These are phyloP conservation scores for Lodderomyces pseudojiufengensis DNA, from an alignment of 1,139 yeast species.

Conservation along the genomic window DNA sequence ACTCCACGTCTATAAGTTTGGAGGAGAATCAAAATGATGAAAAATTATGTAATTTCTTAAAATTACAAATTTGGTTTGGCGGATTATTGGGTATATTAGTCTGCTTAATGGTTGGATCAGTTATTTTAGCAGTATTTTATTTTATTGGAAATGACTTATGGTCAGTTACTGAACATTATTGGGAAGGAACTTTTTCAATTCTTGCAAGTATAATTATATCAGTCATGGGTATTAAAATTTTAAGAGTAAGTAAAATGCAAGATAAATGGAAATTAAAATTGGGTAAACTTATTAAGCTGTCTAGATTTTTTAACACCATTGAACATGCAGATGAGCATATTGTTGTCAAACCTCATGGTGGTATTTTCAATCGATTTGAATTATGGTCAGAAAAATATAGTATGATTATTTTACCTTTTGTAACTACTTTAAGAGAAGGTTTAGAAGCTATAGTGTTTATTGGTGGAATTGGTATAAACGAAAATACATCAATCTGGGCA, in stretches of 20 bases:
- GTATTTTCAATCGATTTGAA: conserved; percentile 10
- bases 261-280: conserved; percentile 81
- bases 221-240: conserved; percentile 42
- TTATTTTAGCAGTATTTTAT: conserved; percentile 36
- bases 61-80: conserved; percentile 41
- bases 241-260: conserved; percentile 56
- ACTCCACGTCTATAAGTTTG: neutral
- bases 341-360: conserved; percentile 5
- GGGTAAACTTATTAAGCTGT: conserved; percentile 18
- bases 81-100: conserved; percentile 37
- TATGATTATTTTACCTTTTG: conserved; percentile 42
- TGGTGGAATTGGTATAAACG: conserved; percentile 47
- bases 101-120: conserved; percentile 36
- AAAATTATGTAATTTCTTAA: conserved; percentile 20
- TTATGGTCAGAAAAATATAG: conserved; percentile 32
- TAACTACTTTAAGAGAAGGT: conserved; percentile 46
- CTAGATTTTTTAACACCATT: conserved; percentile 16
- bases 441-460: conserved; percentile 47
- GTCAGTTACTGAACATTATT: conserved; percentile 44
- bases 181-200: conserved; percentile 46
- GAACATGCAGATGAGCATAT: conserved; percentile 4
- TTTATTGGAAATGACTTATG: conserved; percentile 39
- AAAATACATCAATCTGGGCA: conserved; percentile 33
- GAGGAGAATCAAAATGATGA: conserved; percentile 2
- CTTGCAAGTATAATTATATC: conserved; percentile 43